These are phyloP conservation scores for Mediolabrus comicus DNA, from an alignment of 108 stramenopile genomes.

Conservation along the genomic window DNA sequence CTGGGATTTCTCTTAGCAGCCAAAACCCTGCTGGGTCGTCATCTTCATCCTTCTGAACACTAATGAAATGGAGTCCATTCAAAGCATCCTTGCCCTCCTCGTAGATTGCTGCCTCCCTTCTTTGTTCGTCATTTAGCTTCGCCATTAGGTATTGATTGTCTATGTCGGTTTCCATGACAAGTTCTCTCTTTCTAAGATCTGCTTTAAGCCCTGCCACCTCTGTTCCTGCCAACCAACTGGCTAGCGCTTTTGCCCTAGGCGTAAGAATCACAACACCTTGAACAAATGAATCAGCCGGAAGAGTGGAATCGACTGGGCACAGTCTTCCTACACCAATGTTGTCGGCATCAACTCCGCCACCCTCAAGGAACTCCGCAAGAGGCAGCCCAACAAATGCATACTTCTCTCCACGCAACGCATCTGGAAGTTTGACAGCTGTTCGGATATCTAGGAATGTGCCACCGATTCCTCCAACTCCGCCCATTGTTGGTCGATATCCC, in stretches of 20 bases:
- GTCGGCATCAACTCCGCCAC: constrained; percentile 71
- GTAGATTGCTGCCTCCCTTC: constrained; percentile 86
- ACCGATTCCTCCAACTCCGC: constrained; percentile 44
- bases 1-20: constrained; percentile 85
- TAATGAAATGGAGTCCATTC: constrained; percentile 91
- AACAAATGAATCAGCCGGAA: constrained; percentile 89
- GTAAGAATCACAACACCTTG: constrained; percentile 92
- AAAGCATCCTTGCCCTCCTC: constrained; percentile 90
- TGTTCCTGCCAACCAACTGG: constrained; percentile 92
- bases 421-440: constrained; percentile 91
- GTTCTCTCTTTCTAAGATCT: constrained; percentile 82
- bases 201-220: constrained; percentile 84
- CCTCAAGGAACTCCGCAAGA: constrained; percentile 83
- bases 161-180: constrained; percentile 94
- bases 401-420: constrained; percentile 93
- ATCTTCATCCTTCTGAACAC: constrained; percentile 87
- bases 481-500: constrained; percentile 76
- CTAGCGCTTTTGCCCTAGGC: constrained; percentile 79
- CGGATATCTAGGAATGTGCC: constrained; percentile 80
- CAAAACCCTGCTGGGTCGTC: constrained; percentile 96
- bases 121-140: constrained; percentile 78
- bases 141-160: constrained; percentile 93
- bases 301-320: constrained; percentile 53
- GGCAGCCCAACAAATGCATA: constrained; percentile 95
- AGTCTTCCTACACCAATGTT: constrained; percentile 85